Evolutionary conservation across 352 stramenopile genomes (phyloP), one percentile per base, ranked within the genome.

Genomic region (Globisporangium nunn): DNA sequence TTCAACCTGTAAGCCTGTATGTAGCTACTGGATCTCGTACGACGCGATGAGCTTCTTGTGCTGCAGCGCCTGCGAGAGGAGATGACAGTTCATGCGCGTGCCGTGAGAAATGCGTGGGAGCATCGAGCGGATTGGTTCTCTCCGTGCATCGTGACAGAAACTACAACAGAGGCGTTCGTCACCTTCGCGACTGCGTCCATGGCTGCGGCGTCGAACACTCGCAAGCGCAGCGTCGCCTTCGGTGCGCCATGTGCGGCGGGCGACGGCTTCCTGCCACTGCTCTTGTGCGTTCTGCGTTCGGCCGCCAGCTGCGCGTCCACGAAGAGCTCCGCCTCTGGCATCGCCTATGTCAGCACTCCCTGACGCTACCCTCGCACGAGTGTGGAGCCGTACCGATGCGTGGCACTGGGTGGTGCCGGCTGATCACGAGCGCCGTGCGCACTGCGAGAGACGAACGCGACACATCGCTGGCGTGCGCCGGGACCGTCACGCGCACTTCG

Each of bases 381-480:
- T 23, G 14, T 11, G 30, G 12, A 18, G 23, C 7, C 70, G 31
- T 71, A 90, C 80, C 78, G 35, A 90, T 73, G 14, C 58, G 74
- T 60, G 80, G 80, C 18, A 90, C 56, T 17, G 61, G 15, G 28
- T 71, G 71, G n/a, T 54, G 65, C 29, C 67, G 66, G 56, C 87
- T 88, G 46, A 90, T 68, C 14, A 87, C 70, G n/a, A 90, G 56
- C 15, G 71, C 77, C 12, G 66, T 71, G 52, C 15, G 37, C 37
- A 4, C 1, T 2, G 1, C 17, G 10, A 14, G 3, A 4, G 37
- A 10, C 11, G 60, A 50, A 44, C 52, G 50, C 44, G 52, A 15
- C 17, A 4, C 17, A 23, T 23, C 15, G 62, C 44, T 41, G 55
- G 57, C 61, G 40, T 64, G 43, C 14, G 57, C 12, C 11, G 56